Conservation (phyloP, 1,284 basidiomycete species). For the Boletellus deceptivus region DNA sequence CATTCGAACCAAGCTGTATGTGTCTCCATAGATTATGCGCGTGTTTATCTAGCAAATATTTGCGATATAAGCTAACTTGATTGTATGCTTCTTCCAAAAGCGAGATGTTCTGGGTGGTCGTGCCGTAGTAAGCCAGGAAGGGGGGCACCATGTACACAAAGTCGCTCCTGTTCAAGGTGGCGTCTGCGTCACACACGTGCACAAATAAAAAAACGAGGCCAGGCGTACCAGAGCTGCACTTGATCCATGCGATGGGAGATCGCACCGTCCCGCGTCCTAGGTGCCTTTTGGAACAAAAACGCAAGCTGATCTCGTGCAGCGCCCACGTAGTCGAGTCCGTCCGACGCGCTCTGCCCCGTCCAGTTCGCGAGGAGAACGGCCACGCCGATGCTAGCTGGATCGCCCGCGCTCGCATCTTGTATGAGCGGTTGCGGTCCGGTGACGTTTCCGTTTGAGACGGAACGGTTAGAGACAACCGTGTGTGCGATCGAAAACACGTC, state of each 20-base stretch:
- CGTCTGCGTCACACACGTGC: too few relatives aligned
- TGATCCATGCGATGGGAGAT: constrained; percentile 73
- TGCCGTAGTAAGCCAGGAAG: constrained; percentile 88
- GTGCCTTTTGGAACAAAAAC: constrained; percentile 65
- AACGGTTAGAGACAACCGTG: constrained; percentile 48
- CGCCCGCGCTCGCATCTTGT: constrained; percentile 62
- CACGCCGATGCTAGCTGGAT: constrained; percentile 83
- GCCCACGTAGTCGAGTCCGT: constrained; percentile 54
- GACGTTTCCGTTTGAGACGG: constrained; percentile 39
- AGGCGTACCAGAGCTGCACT: constrained; percentile 66
- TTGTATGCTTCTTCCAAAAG: constrained; percentile 71
- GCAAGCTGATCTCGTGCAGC: constrained; percentile 73
- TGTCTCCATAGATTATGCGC: constrained; percentile 67
- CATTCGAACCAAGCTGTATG: constrained; percentile 52
- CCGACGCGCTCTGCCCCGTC: constrained; percentile 45
- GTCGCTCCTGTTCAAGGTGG: constrained; percentile 53
- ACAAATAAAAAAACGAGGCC: background rate
- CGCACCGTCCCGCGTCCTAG: constrained; percentile 71
- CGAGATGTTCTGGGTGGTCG: constrained; percentile 62
- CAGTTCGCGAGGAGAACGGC: constrained; percentile 77
- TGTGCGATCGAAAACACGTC: constrained; percentile 61
- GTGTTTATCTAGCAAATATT: constrained; percentile 50
- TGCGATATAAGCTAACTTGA: constrained; percentile 78
- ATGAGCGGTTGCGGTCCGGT: constrained; percentile 52
- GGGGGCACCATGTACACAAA: constrained; percentile 90